Evolutionary conservation across 352 stramenopile genomes (phyloP).

Genomic region (Thraustochytrium sp.): DNA sequence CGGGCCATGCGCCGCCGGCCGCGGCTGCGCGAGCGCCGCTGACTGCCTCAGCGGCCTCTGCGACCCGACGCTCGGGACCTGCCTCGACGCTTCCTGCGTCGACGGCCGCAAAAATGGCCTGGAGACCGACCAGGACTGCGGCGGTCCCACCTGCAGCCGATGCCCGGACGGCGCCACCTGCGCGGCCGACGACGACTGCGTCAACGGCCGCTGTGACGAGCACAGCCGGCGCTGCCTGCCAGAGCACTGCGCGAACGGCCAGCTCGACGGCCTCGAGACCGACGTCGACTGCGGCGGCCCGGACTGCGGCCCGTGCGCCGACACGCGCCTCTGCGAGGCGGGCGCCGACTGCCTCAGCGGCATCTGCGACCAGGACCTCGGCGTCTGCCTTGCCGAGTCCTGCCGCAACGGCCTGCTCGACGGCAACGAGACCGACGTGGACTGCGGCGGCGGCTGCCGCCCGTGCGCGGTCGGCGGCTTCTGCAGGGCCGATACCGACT

Average conservation of each 20-base stretch:
- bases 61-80: not conserved
- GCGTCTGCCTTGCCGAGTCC: not conserved
- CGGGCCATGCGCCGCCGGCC: not conserved
- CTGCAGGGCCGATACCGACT: conserved; percentile 1
- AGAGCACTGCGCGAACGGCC: conserved; percentile 6
- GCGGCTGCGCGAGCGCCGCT: not conserved
- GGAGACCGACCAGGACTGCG: conserved; percentile 41
- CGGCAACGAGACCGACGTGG: conserved; percentile 49
- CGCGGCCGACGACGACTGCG: not conserved
- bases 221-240: not conserved
- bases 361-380: not conserved
- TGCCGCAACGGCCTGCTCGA: conserved; percentile 47
- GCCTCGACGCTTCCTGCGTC: conserved; percentile 33
- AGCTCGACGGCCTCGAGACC: conserved; percentile 32
- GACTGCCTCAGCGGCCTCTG: conserved; percentile 34
- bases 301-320: conserved; percentile 20
- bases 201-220: not conserved
- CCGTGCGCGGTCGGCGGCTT: not conserved
- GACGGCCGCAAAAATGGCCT: conserved; percentile 39
- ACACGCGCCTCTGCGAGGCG: not conserved
- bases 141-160: conserved; percentile 12
- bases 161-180: not conserved
- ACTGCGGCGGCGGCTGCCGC: conserved; percentile 46
- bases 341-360: conserved; percentile 16
- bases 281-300: conserved; percentile 41